phyloP scores from a whole-genome alignment of 306 rosid genomes.

The Lathyrus oleraceus region DNA sequence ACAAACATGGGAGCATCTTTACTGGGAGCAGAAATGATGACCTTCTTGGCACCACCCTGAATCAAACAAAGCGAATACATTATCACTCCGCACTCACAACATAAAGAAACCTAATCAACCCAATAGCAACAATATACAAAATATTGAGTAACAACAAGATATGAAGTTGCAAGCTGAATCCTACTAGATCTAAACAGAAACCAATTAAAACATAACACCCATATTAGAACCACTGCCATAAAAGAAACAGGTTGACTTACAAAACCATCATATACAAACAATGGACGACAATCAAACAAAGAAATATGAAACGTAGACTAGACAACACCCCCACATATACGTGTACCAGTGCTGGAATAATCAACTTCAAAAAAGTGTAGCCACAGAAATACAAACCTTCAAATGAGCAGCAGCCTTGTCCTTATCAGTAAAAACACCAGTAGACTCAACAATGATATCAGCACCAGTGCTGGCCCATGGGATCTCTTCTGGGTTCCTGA shows the following conservation, averaged over 20 bases:
- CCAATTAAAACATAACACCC: not conserved
- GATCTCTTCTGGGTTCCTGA: conserved; percentile 70
- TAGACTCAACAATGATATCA: conserved; percentile 60
- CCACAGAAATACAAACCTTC: conserved; percentile 46
- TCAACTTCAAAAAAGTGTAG: not conserved
- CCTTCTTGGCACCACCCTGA: conserved; percentile 96
- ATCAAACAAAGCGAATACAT: not conserved
- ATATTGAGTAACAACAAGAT: not conserved
- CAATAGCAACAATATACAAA: not conserved
- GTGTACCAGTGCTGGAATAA: too few relatives aligned
- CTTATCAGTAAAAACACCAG: conserved; percentile 60
- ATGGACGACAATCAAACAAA: not conserved
- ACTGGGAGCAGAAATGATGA: conserved; percentile 87
- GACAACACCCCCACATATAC: not conserved
- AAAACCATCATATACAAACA: too few relatives aligned
- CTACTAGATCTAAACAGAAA: not conserved
- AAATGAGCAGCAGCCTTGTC: conserved; percentile 67
- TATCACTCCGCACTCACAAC: not conserved
- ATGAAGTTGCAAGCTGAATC: not conserved
- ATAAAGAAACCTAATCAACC: not conserved
- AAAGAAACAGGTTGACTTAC: not conserved
- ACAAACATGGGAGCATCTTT: conserved; percentile 97
- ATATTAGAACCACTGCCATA: not conserved
- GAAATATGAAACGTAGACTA: not conserved
- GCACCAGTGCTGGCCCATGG: conserved; percentile 68